Conservation (phyloP, 2,329 filamentous ascomycete species). For the Ambrosiella xylebori region DNA sequence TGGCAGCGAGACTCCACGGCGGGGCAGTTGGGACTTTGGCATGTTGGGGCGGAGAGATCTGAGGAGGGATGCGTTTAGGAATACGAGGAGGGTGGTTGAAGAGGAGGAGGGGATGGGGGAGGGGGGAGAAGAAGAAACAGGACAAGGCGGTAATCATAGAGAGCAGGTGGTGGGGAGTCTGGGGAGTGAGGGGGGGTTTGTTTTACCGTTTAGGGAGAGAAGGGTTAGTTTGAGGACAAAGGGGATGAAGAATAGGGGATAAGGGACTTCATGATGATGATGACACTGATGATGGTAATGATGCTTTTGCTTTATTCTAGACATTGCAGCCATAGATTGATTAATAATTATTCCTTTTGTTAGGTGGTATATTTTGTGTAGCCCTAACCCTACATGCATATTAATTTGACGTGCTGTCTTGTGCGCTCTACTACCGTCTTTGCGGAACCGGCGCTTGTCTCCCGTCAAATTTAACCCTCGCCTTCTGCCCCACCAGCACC, state of each 20-base stretch:
- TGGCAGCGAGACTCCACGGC: not conserved
- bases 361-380: too few species aligned
- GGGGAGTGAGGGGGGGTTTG: conserved; percentile 15
- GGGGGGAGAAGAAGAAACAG: not conserved
- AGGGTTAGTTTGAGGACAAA: conserved; percentile 38
- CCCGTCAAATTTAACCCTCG: not conserved
- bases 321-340: too few species aligned
- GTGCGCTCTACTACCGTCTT: not conserved
- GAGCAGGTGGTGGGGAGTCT: not conserved
- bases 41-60: not conserved
- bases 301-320: not conserved
- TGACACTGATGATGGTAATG: not conserved
- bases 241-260: conserved; percentile 18
- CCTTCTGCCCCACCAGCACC: not conserved
- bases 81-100: conserved; percentile 11
- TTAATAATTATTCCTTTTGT: too few species aligned
- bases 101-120: not conserved
- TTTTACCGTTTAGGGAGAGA: conserved; percentile 30
- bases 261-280: not conserved
- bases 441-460: not conserved
- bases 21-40: not conserved
- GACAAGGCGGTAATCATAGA: not conserved
- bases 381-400: not conserved
- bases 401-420: not conserved
- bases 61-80: not conserved